These are phyloP conservation scores for Ganoderma sinense DNA, from an alignment of 1,284 basidiomycete genomes.

Conservation along the genomic window DNA sequence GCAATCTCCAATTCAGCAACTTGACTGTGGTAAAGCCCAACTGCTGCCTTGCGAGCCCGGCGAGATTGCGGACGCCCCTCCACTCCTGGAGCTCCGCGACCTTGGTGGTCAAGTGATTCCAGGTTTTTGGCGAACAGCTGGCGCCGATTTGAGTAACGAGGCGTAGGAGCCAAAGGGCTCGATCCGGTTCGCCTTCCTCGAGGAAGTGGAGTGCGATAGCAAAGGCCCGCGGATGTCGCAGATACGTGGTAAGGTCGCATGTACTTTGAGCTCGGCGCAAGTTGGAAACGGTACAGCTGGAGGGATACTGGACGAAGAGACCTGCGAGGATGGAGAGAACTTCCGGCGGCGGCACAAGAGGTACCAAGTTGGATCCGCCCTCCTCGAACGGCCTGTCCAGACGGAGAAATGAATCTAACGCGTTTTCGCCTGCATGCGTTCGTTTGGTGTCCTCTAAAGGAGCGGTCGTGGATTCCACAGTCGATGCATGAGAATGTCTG, in stretches of 20 bases:
- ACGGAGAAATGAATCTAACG: slow-evolving; percentile 8
- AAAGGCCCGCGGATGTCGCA: slow-evolving; percentile 47
- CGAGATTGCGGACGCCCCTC: slow-evolving; percentile 55
- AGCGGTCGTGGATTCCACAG: background rate
- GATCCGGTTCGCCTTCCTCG: slow-evolving; percentile 45
- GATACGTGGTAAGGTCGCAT: slow-evolving; percentile 37
- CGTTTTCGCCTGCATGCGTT: background rate
- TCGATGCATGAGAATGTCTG: slow-evolving; percentile 21
- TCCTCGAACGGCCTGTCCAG: slow-evolving; percentile 14
- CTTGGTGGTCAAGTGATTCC: slow-evolving; percentile 39
- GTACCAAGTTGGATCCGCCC: background rate
- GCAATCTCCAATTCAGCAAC: slow-evolving; percentile 73
- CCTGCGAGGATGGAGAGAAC: slow-evolving; percentile 21
- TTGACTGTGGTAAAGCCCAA: slow-evolving; percentile 56
- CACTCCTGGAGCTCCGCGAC: slow-evolving; percentile 46
- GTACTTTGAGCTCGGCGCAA: slow-evolving; percentile 1
- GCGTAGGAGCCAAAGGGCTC: slow-evolving; percentile 52
- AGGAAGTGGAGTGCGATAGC: slow-evolving; percentile 55
- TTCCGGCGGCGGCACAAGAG: slow-evolving; percentile 17
- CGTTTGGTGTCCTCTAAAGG: background rate
- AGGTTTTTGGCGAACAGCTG: slow-evolving; percentile 56
- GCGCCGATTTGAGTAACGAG: slow-evolving; percentile 58
- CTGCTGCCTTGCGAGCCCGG: slow-evolving; percentile 53
- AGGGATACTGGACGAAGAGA: slow-evolving; percentile 15
- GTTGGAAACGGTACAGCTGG: slow-evolving; percentile 6